Evolutionary conservation across 2,329 filamentous ascomycete species (phyloP), one percentile per base, ranked within the genome.

Genomic region (Aspergillus uvarum): DNA sequence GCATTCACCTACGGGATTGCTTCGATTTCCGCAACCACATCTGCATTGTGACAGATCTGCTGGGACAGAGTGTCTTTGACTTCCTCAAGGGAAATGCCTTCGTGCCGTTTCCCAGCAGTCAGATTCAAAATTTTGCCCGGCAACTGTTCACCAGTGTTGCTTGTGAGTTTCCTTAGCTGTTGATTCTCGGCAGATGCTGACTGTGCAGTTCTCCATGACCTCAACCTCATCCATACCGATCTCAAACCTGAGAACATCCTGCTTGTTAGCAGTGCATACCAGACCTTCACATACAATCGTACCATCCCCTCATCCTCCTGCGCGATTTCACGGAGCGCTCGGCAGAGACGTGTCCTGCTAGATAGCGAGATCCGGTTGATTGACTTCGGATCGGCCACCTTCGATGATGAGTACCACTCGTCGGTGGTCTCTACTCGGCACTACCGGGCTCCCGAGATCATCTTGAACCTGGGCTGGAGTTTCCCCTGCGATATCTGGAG

Each of bases 21-120:
- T 99, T 99, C 78, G 95, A 99, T 77, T 99, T 91, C 79, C 87
- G 93, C 51, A 95, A 96, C 59, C 95, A 99, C 73, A 98, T 99
- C 67, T 99, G 95, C 82, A 89, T 89, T 62, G 87, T 89, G 68
- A 89, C 87, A 14, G 87, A 89, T 72, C 78, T 89, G 16, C 85
- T 98, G 32, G 94, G 94, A 51, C 94, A 97, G 72, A 98, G 94
- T 70, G 94, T 99, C 55, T 99, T 99, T 74, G 95, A 99, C 78
- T 99, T 99, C 69, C 83, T 99, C 51, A 99, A 99, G 80, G 88
- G 89, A 71, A 98, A 98, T 72, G 85, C 87, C 65, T 99, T 99
- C 72, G 92, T 96, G 19, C 95, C 95, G 0, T 99, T 99, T 72
- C 95, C 95, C 12, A 98, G 96, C 81, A 97, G 93, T 66, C 95